Base-by-base conservation (phyloP, 2,329 filamentous ascomycete genomes). In the Trichoderma sp. region DNA sequence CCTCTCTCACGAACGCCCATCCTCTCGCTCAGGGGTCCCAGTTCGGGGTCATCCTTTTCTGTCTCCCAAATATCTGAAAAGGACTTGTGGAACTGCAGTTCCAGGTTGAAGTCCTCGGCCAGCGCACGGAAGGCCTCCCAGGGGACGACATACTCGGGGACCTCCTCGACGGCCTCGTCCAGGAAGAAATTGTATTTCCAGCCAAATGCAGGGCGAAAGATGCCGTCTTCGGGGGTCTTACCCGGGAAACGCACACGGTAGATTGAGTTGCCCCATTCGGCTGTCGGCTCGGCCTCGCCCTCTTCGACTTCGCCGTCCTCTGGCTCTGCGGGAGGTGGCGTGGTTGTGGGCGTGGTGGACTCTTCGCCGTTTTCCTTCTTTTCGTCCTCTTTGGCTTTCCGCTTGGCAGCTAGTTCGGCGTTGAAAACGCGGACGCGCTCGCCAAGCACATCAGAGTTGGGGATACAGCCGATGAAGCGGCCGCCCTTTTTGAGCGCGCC, bases 151-250 rank as follows among this genome's bases (percentile, higher is more conserved):
- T 97, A 99, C 82, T 99, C 96, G 2, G 96, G 95, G 8, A 97
- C 93, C 77, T 94, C 92, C 78, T 98, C 95, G 24, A 99, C 96
- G 0, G 96, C 96, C 81, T 99, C 96, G 75, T 96, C 90, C 68
- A 99, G 89, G 79, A 94, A 97, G 83, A 97, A 99, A 77, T 89
- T 97, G 82, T 99, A 99, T 80, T 96, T 97, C 94, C 96, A 98
- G 60, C 95, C 96, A 77, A 94, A 98, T 0, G 96, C 93, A 5
- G 96, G 96, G 5, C 96, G 90, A 82, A 99, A 99, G 37, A 96
- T 86, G 65, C 96, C 96, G 77, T 97, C 93, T 24, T 89, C 85
- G 5, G 94, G 93, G 0, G 93, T 94, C 76, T 90, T 86, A 26
- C 91, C 91, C 0, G 93, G 92, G 76, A 99, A 98, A 59, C 91